A percentile compares a stretch with the other conserved stretches of the same genome.
These are phyloP conservation scores for Physcia stellaris DNA, from an alignment of 495 filamentous ascomycete genomes.

Conservation along the genomic window DNA sequence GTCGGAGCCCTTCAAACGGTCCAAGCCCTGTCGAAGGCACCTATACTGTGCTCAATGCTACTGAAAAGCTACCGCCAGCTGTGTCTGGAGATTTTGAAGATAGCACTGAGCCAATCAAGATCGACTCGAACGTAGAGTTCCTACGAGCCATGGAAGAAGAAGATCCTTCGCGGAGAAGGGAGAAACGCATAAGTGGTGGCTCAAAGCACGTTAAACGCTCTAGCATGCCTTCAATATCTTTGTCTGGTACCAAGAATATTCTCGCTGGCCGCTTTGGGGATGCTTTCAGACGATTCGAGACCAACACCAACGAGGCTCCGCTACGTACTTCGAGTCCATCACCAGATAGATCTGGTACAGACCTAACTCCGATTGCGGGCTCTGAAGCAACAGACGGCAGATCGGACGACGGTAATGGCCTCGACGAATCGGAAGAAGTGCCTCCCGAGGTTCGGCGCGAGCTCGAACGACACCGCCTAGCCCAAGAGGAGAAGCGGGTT, in stretches of 20 bases:
- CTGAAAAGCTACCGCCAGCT: slow-evolving; percentile 22
- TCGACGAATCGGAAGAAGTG: slow-evolving; percentile 55
- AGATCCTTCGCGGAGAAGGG: slow-evolving; percentile 49
- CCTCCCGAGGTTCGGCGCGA: slow-evolving; percentile 85
- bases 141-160: slow-evolving; percentile 66
- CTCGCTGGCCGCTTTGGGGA: slow-evolving; percentile 87
- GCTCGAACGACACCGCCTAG: slow-evolving; percentile 69
- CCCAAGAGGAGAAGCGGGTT: slow-evolving; percentile 85
- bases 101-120: slow-evolving; percentile 48
- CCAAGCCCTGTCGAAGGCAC: not conserved
- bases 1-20: slow-evolving; percentile 10
- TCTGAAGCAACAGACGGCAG: slow-evolving; percentile 61
- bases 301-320: slow-evolving; percentile 35
- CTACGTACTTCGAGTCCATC: slow-evolving; percentile 39
- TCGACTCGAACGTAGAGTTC: slow-evolving; percentile 80
- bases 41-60: slow-evolving; percentile 15
- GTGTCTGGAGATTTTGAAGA: slow-evolving; percentile 26
- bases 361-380: slow-evolving; percentile 58
- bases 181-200: slow-evolving; percentile 49
- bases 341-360: slow-evolving; percentile 24
- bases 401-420: slow-evolving; percentile 50
- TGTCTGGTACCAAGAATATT: slow-evolving; percentile 69
- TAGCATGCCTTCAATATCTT: slow-evolving; percentile 64
- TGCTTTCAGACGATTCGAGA: slow-evolving; percentile 87
- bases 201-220: slow-evolving; percentile 66